These are phyloP conservation scores for Fusarium sp. DNA, from an alignment of 2,329 filamentous ascomycete genomes.

Conservation along the genomic window DNA sequence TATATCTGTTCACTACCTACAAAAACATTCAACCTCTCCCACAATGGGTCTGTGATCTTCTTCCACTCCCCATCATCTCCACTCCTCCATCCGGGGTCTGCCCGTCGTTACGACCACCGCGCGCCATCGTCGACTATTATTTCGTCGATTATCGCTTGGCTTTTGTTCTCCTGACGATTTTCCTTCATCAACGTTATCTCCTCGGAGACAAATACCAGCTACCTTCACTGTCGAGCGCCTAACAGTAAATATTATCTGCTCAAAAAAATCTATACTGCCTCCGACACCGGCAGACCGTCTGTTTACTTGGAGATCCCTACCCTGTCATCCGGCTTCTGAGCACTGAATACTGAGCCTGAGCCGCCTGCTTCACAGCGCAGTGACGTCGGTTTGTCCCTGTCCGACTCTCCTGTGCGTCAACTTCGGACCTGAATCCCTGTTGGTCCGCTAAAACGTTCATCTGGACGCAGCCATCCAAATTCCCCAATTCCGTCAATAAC, in stretches of 20 bases:
- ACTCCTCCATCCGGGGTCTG: conserved; percentile 33
- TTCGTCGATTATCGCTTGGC: conserved; percentile 1
- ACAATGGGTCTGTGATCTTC: conserved; percentile 1
- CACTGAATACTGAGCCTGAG: conserved; percentile 20
- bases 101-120: conserved; percentile 9
- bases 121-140: conserved; percentile 27
- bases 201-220: neutral
- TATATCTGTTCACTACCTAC: neutral
- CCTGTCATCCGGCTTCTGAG: conserved; percentile 26
- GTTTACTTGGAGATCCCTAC: conserved; percentile 29
- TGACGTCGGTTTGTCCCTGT: conserved; percentile 33
- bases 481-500: conserved; percentile 12
- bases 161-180: neutral
- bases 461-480: conserved; percentile 9
- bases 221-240: neutral
- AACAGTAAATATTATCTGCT: neutral
- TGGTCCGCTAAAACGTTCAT: conserved; percentile 14
- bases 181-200: neutral
- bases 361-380: conserved; percentile 19
- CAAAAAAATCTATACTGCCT: neutral
- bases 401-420: conserved; percentile 29
- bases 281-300: conserved; percentile 28
- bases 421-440: conserved; percentile 22
- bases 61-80: conserved; percentile 32
- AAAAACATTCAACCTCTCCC: neutral